These are phyloP conservation scores for Beauveria pseudobassiana DNA, from an alignment of 2,329 filamentous ascomycete genomes.

Conservation along the genomic window DNA sequence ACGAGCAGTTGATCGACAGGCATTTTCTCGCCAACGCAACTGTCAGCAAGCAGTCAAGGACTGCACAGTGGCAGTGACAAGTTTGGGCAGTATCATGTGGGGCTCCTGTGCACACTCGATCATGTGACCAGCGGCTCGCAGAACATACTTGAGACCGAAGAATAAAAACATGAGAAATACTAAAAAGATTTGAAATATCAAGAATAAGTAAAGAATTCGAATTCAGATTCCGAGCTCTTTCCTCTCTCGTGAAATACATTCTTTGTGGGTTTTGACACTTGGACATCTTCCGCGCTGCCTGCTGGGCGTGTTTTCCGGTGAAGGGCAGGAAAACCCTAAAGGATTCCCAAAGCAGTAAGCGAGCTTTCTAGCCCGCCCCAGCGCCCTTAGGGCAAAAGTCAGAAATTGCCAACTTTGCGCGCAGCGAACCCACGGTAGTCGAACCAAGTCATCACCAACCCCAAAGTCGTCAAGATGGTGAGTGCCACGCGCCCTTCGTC, in stretches of 20 bases:
- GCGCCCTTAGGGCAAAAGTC: slow-evolving; percentile 36
- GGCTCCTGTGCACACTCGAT: too few relatives aligned
- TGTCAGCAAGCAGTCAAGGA: too few relatives aligned
- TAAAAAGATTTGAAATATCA: neutral
- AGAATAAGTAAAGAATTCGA: neutral
- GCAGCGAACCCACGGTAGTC: slow-evolving; percentile 42
- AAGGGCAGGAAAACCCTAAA: slow-evolving; percentile 37
- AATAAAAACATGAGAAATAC: neutral
- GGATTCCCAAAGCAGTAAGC: slow-evolving; percentile 34
- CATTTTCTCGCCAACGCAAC: too few relatives aligned
- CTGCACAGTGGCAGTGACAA: too few relatives aligned
- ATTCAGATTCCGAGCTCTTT: too few relatives aligned
- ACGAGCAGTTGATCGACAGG: too few relatives aligned
- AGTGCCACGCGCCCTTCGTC: slow-evolving; percentile 22
- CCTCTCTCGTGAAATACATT: neutral
- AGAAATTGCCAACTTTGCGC: slow-evolving; percentile 37
- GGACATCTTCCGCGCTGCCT: neutral
- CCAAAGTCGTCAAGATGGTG: slow-evolving; percentile 51
- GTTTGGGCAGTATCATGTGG: too few relatives aligned
- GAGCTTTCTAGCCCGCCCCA: slow-evolving; percentile 31
- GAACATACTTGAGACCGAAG: neutral
- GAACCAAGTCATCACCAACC: slow-evolving; percentile 43
- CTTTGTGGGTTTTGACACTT: neutral
- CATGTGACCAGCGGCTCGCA: too few relatives aligned
- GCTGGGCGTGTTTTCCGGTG: neutral